Percentiles rank a stretch among this genome's conserved stretches.
These are phyloP conservation scores for Malus domestica DNA, from an alignment of 306 rosid genomes.

Conservation along the genomic window DNA sequence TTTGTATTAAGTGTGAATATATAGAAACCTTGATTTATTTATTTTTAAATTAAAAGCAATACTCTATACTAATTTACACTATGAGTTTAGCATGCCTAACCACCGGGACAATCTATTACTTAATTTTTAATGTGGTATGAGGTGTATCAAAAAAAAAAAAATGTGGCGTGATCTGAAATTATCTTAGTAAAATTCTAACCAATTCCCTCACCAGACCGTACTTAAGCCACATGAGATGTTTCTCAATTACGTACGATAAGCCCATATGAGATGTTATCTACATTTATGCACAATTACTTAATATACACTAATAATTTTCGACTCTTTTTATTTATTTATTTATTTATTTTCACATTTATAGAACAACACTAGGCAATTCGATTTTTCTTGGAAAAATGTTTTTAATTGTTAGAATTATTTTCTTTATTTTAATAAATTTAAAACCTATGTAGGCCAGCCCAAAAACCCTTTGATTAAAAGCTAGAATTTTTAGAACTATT, in stretches of 20 bases:
- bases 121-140: too few species aligned
- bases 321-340: background rate
- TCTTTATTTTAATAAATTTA: too few species aligned
- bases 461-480: background rate
- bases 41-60: too few species aligned
- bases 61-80: too few species aligned
- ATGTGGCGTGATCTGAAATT: background rate
- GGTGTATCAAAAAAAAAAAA: too few species aligned
- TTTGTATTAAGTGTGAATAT: too few species aligned
- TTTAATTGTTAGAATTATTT: too few species aligned
- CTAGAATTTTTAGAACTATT: background rate
- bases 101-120: too few species aligned
- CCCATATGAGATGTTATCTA: background rate
- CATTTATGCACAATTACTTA: background rate
- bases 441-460: too few species aligned
- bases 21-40: background rate
- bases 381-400: too few species aligned
- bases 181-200: background rate
- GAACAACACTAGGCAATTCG: too few species aligned
- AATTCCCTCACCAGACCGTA: background rate
- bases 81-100: too few species aligned
- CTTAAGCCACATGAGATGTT: conserved; percentile 12
- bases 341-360: background rate
- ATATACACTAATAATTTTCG: background rate
- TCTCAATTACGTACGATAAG: background rate